phyloP scores from a whole-genome alignment of 768 basidiomycete species.

The Tricholomella constricta region DNA sequence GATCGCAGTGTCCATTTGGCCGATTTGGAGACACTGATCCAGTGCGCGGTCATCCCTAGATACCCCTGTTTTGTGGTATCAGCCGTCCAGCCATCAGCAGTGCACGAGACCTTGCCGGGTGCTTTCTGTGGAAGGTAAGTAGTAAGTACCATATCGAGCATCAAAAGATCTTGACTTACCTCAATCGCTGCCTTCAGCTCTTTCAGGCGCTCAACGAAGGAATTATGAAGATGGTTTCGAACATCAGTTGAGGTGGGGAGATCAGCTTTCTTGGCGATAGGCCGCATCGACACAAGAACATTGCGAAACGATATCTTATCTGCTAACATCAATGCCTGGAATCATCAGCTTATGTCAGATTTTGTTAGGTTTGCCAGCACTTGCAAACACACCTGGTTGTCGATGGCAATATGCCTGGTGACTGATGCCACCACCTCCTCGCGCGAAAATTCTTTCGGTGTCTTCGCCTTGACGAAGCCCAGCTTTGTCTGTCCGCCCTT shows the following conservation, averaged over 20 bases:
- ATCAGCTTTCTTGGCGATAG: not conserved
- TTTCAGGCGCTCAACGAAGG: not conserved
- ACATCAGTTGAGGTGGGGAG: slow-evolving; percentile 14
- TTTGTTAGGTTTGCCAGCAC: not conserved
- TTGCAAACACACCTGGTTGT: slow-evolving; percentile 13
- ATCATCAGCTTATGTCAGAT: not conserved
- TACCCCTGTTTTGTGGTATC: slow-evolving; percentile 15
- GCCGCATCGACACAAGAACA: slow-evolving; percentile 8
- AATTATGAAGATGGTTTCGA: slow-evolving; percentile 1
- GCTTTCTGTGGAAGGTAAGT: slow-evolving; percentile 7
- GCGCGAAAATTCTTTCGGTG: slow-evolving; percentile 13
- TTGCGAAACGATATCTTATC: slow-evolving; percentile 6
- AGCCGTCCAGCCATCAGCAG: slow-evolving; percentile 20
- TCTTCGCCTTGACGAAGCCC: not conserved
- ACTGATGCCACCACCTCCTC: slow-evolving; percentile 9
- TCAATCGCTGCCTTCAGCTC: not conserved
- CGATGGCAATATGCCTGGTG: slow-evolving; percentile 11
- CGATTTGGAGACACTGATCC: slow-evolving; percentile 20
- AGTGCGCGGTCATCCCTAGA: slow-evolving; percentile 20
- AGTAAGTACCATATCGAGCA: not conserved
- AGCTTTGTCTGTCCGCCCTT: not conserved
- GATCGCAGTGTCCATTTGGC: slow-evolving; percentile 23
- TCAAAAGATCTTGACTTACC: not conserved
- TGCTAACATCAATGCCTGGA: not conserved
- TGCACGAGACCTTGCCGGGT: slow-evolving; percentile 21